phyloP scores from a whole-genome alignment of 2,329 filamentous ascomycete species.

The Falciphora oryzae region DNA sequence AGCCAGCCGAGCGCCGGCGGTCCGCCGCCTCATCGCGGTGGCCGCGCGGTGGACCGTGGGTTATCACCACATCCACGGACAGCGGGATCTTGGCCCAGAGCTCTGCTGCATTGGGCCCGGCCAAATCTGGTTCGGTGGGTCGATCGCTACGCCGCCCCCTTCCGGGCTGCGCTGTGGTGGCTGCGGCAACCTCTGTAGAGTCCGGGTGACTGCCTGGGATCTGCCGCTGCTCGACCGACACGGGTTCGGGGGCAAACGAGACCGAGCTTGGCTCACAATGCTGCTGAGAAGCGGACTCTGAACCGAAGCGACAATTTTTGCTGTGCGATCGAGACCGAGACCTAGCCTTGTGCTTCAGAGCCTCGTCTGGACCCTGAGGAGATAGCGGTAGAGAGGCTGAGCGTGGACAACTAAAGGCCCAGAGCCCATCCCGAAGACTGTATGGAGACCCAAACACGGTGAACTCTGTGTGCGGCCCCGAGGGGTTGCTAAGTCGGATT shows the following conservation, averaged over 20 bases:
- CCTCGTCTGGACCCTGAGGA: background rate
- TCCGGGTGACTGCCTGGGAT: background rate
- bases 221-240: background rate
- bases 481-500: slow-evolving; percentile 46
- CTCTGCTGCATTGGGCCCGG: slow-evolving; percentile 2
- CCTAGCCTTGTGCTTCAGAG: background rate
- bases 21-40: slow-evolving; percentile 48
- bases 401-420: slow-evolving; percentile 60
- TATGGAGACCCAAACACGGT: slow-evolving; percentile 67
- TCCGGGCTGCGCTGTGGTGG: background rate
- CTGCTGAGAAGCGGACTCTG: background rate
- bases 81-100: slow-evolving; percentile 59
- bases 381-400: background rate
- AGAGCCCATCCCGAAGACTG: slow-evolving; percentile 49
- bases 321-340: background rate
- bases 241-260: no score
- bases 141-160: background rate
- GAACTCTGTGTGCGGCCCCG: slow-evolving; percentile 55
- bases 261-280: background rate
- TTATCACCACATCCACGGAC: slow-evolving; percentile 60
- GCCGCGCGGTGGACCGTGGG: slow-evolving; percentile 60
- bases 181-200: background rate
- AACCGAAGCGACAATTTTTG: background rate
- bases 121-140: background rate
- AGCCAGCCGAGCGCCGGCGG: slow-evolving; percentile 44